A percentile compares a stretch with the other conserved stretches of the same genome.
Evolutionary conservation across 2,329 filamentous ascomycete genomes (phyloP).

Genomic region (Coniochaeta ligniaria): DNA sequence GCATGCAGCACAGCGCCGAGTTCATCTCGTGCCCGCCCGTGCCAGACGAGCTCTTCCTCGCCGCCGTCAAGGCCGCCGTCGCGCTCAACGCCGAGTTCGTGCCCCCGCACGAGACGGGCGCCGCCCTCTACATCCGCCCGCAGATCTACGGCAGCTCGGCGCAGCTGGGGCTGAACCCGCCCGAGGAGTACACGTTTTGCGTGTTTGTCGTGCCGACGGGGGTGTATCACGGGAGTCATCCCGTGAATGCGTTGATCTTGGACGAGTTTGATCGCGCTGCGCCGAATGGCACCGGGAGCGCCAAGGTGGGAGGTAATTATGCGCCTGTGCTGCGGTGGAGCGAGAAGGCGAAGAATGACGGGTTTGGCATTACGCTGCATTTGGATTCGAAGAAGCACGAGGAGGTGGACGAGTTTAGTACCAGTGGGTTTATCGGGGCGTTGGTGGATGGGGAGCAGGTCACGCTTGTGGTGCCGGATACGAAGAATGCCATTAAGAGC

Average conservation of each 20-base stretch:
- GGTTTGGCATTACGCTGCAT: slow-evolving; percentile 92
- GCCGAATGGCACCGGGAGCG: slow-evolving; percentile 82
- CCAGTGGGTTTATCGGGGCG: slow-evolving; percentile 85
- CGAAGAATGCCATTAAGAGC: slow-evolving; percentile 77
- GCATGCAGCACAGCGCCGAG: slow-evolving; percentile 77
- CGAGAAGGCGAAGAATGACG: slow-evolving; percentile 68
- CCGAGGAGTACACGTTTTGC: slow-evolving; percentile 86
- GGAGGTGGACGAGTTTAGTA: slow-evolving; percentile 94
- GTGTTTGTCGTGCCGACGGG: slow-evolving; percentile 90
- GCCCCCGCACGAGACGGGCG: slow-evolving; percentile 80
- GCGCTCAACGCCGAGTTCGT: slow-evolving; percentile 85
- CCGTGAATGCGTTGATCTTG: slow-evolving; percentile 80
- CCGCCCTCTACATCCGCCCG: slow-evolving; percentile 88
- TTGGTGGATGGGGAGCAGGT: slow-evolving; percentile 50
- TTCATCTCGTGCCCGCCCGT: slow-evolving; percentile 80
- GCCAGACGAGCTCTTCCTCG: slow-evolving; percentile 67
- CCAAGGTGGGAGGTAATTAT: slow-evolving; percentile 96
- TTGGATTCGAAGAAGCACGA: slow-evolving; percentile 77
- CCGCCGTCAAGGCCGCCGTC: slow-evolving; percentile 73
- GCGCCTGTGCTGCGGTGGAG: slow-evolving; percentile 85
- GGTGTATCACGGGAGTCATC: slow-evolving; percentile 85
- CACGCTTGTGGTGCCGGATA: slow-evolving; percentile 81
- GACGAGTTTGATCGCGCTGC: slow-evolving; percentile 92
- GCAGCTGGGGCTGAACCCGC: slow-evolving; percentile 78
- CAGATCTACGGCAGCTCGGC: slow-evolving; percentile 81